phyloP scores from a whole-genome alignment of 2,329 filamentous ascomycete species.

The Colletotrichum sp. region DNA sequence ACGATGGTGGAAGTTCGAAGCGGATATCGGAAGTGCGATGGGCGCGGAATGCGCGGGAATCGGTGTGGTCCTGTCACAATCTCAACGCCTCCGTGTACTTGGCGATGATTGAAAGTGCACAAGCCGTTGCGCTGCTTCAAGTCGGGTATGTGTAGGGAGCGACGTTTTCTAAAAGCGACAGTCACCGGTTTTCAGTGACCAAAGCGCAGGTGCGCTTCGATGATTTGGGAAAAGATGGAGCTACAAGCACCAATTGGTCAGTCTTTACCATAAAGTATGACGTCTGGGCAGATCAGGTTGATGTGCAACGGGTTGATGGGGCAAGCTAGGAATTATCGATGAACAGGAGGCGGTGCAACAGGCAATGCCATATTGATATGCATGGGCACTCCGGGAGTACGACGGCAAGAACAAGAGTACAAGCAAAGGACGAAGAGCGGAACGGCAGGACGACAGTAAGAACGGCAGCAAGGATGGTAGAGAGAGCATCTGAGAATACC shows the following conservation, averaged over 20 bases:
- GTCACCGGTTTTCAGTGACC: neutral
- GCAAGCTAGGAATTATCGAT: neutral
- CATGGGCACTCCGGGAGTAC: neutral
- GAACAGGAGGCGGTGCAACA: neutral
- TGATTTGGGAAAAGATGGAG: neutral
- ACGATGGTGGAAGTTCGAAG: neutral
- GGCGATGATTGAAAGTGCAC: neutral
- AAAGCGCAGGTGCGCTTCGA: neutral
- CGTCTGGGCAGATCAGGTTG: neutral
- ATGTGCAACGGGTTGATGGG: conserved; percentile 7
- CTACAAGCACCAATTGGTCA: neutral
- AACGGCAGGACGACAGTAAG: neutral
- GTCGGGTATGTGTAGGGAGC: neutral
- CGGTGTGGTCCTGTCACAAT: neutral
- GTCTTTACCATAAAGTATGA: neutral
- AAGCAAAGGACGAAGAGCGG: neutral
- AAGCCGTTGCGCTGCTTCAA: neutral
- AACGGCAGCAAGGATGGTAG: neutral
- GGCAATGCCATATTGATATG: neutral
- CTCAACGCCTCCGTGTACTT: conserved; percentile 16
- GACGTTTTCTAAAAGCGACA: neutral
- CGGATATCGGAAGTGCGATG: neutral
- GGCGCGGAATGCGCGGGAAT: neutral
- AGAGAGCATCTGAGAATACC: neutral
- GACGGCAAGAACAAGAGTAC: neutral